Base-by-base conservation (phyloP, 2,329 filamentous ascomycete species). In the Pezicula carpinea region DNA sequence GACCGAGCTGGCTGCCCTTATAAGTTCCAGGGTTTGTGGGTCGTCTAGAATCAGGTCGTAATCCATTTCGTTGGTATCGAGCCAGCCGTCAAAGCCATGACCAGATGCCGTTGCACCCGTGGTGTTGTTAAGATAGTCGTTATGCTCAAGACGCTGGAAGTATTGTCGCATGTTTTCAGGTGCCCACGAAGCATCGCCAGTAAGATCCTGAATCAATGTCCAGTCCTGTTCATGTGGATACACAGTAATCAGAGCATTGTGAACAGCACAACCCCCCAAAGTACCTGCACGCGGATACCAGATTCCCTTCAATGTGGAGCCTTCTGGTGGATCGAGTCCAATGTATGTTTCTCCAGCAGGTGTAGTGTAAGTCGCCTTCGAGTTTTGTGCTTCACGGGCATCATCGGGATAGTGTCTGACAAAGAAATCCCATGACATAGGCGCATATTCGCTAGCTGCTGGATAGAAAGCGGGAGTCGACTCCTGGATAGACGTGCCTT, bases 391-490 rank as follows among this genome's bases (percentile, higher is more conserved):
- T 14, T 48, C 44, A 18, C 49, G 47, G 6, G 44, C 32, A n/a
- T 53, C 39, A 33, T 56, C 43, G 15, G 42, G 39, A 19, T 55
- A 56, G 41, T 56, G 54, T 14, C 49, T 49, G n/a, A 59, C 56
- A 33, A 52, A 59, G 32, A 73, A 78, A 60, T 77, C 74, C 76
- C 76, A 80, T 46, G 64, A 59, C 59, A 74, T 66, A 8, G 65
- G 66, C 22, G 65, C 59, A 52, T 77, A 69, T 54, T 77, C 69
- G n/a, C 69, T 74, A 5, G 69, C 69, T 32, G 67, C 62, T 13
- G 67, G 65, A 43, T 70, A 67, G 52, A 74, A 68, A 3, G 69
- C 71, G n/a, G 77, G 77, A 3, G 79, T 68, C n/a, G 68, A 65
- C 53, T 74, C 67, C 47, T 71, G 66, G 46, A 67, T 57, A 33